Percentiles rank a stretch among this genome's conserved stretches.
phyloP scores from a whole-genome alignment of 140 eudicot species.

The Bidens hawaiensis region DNA sequence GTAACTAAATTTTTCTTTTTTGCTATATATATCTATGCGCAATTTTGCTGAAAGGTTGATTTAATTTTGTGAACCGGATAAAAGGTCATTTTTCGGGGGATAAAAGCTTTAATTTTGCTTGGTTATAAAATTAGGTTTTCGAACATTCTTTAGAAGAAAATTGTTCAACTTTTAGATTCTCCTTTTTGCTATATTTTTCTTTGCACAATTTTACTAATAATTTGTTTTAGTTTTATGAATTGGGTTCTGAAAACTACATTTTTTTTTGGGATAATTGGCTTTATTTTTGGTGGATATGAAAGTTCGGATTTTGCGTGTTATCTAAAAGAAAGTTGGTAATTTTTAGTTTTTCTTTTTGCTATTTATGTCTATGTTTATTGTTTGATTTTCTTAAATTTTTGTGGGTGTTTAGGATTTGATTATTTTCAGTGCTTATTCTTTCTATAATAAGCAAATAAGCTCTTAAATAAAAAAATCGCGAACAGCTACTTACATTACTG shows the following conservation, averaged over 20 bases:
- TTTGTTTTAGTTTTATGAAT: neutral
- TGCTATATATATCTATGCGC: too few species aligned
- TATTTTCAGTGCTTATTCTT: neutral
- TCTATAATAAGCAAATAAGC: neutral
- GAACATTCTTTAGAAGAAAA: too few species aligned
- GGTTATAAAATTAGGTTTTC: too few species aligned
- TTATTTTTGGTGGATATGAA: neutral
- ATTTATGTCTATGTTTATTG: neutral
- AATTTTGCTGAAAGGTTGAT: too few species aligned
- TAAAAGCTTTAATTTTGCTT: too few species aligned
- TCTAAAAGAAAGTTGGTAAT: neutral
- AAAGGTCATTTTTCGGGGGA: too few species aligned
- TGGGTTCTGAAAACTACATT: neutral
- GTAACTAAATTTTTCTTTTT: too few species aligned
- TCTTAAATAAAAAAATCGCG: neutral
- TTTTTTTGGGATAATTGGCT: neutral
- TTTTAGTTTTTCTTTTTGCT: neutral
- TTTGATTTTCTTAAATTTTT: neutral
- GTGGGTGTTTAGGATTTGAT: neutral
- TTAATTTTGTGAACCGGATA: too few species aligned
- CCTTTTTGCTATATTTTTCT: too few species aligned
- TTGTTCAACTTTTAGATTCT: too few species aligned
- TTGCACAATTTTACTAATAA: too few species aligned
- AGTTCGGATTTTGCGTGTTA: neutral
- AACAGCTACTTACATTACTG: neutral